Base-by-base conservation (phyloP, 2,329 filamentous ascomycete species). In the Fusarium brachygibbosum region DNA sequence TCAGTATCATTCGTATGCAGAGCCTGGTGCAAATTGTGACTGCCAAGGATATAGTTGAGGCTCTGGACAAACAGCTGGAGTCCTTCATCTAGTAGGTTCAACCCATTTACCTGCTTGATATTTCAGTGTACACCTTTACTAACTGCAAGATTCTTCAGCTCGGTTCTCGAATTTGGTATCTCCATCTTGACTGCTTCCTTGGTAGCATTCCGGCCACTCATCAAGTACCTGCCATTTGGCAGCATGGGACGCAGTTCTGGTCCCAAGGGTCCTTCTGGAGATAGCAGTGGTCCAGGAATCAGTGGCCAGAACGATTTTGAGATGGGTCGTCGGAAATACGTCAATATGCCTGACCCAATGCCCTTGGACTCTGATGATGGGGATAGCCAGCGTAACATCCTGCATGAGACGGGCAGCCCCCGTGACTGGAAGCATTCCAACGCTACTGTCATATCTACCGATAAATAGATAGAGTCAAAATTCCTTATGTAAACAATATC, bases 141-240 rank as follows among this genome's bases (percentile, higher is more conserved):
- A 10, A 54, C 23, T 10, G 1, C 16, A 5, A 11, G 3, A 14
- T 11, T 3, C 17, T 19, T 10, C 3, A 58, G 55, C 31, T 54
- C 55, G 5, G 55, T 58, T 8, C 55, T 58, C 4, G 55, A 58
- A 8, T 58, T 58, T 19, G 55, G 55, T 0, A 28, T 58, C 19
- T 58, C 55, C 12, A 41, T 58, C n/a, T 35, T 58, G 2, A 58
- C 55, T 4, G 48, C 55, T 2, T 58, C 48, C 2, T 19, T 54
- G 16, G 48, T 58, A 8, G 55, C 55, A 5, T 58, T 58, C 19
- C 55, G 55, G 5, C 48, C 55, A 1, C 48, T 58, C 6, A 58
- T 58, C 13, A 58, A 58, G 38, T 58, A 37, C 10, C 25, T 58
- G 16, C 55, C 55, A 2, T 58, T 58, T 2, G 55, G 48, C 23